Evolutionary conservation across 768 basidiomycete species (phyloP), one percentile per base, ranked within the genome.

Genomic region (Leccinum arenicola): DNA sequence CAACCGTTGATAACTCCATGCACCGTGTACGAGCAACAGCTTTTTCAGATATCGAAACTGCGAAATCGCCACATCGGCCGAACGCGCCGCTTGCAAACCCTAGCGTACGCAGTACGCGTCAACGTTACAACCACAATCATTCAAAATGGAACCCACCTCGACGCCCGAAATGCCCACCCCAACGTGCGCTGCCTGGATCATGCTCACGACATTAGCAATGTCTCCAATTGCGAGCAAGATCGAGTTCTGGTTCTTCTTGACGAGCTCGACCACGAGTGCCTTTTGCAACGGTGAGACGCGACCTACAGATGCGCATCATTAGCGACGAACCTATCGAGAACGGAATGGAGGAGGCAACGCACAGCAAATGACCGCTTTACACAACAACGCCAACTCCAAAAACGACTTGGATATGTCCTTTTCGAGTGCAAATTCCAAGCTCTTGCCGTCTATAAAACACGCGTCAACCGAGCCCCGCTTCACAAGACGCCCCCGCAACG

Each of bases 291-390:
- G 97, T 6, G 96, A 98, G 9, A 99, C 97, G 64, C 96, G 96
- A 75, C 94, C 93, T 60, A 9, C 23, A 8, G 12, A 29, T 4
- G 9, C 8, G 49, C 15, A 27, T 25, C 19, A 7, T 61, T 21
- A 56, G 50, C 19, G 8, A 33, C 23, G 21, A 19, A 19, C 3
- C 2, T 14, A 15, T 7, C 8, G 1, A 48, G 10, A 23, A 19
- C 17, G 27, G 27, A 27, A 27, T 27, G 15, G 4, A 15, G 4
- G 3, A 19, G 10, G 1, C 38, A 29, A 64, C 70, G 19, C 48
- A 95, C 96, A 99, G 74, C 96, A 98, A 40, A 99, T 89, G 51
- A 98, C 97, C 29, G 97, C 96, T 68, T 98, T 98, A 80, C 97
- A 99, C 88, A 98, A 88, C 65, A 98, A 86, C 1, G 96, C 96